Evolutionary conservation across 352 stramenopile genomes (phyloP).

Genomic region (Peronospora destructor): DNA sequence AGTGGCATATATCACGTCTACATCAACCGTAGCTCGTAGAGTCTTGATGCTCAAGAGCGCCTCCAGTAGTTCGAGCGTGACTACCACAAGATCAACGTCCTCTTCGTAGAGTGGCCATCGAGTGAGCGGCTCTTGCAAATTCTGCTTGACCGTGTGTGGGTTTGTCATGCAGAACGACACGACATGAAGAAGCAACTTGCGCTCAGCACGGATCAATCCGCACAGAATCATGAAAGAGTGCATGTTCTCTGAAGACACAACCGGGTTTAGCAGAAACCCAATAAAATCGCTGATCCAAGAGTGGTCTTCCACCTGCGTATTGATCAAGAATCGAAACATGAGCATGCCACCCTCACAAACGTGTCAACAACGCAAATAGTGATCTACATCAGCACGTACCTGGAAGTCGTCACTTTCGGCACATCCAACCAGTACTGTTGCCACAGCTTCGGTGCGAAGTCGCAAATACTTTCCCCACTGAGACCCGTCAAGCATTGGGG

Average conservation of each 20-base stretch:
- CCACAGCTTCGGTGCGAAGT: conserved; percentile 41
- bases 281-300: conserved; percentile 43
- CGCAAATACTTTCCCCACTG: conserved; percentile 45
- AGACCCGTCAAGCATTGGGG: conserved; percentile 41
- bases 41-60: conserved; percentile 28
- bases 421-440: conserved; percentile 40
- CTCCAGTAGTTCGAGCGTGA: conserved; percentile 43
- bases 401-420: conserved; percentile 31
- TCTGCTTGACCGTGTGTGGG: conserved; percentile 31
- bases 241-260: conserved; percentile 42
- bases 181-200: conserved; percentile 34
- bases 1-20: conserved; percentile 40
- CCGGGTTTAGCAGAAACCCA: conserved; percentile 33
- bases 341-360: background rate
- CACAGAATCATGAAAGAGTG: conserved; percentile 45
- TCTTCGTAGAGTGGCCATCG: conserved; percentile 63
- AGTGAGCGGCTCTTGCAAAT: conserved; percentile 39
- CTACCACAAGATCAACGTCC: conserved; percentile 47
- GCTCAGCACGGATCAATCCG: conserved; percentile 27
- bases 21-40: conserved; percentile 33
- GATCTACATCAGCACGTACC: conserved; percentile 17
- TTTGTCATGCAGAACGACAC: conserved; percentile 34
- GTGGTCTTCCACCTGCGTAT: conserved; percentile 30
- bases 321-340: conserved; percentile 4
- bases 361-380: background rate